A percentile compares a stretch with the other conserved stretches of the same genome.
Conservation (phyloP, 139 green algal genomes). For the Chara braunii region DNA sequence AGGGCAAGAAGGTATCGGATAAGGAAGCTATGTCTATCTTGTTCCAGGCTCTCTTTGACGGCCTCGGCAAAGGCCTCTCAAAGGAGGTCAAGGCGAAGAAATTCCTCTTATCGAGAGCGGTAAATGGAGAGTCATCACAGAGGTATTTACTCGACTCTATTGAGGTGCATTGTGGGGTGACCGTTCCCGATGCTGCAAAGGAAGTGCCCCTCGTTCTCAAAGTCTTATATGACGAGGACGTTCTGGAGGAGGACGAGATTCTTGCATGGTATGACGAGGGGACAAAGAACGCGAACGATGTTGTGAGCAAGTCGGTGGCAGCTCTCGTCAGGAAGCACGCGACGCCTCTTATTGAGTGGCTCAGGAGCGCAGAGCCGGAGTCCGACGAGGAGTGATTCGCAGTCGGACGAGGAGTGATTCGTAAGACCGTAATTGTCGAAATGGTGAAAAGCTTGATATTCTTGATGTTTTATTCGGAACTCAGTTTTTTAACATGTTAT, state of each 20-base stretch:
- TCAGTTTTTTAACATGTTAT: too few relatives aligned
- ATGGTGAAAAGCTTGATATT: too few relatives aligned
- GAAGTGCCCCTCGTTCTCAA: conserved; percentile 75
- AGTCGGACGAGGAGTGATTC: too few relatives aligned
- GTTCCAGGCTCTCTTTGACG: conserved; percentile 18
- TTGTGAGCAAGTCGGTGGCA: conserved; percentile 50
- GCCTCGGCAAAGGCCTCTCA: conserved; percentile 7
- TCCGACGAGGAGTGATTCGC: too few relatives aligned
- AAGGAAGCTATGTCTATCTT: conserved; percentile 4
- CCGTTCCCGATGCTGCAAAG: conserved; percentile 36
- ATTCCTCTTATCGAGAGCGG: background rate
- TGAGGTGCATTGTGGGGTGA: conserved; percentile 41
- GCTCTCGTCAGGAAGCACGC: conserved; percentile 57
- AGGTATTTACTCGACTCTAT: conserved; percentile 27
- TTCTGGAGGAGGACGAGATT: conserved; percentile 80
- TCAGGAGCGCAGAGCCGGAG: conserved; percentile 62
- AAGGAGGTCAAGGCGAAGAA: conserved; percentile 41
- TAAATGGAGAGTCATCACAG: conserved; percentile 23
- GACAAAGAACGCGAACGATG: background rate
- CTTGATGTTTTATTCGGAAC: too few relatives aligned
- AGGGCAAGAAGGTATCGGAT: conserved; percentile 6
- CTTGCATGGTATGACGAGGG: conserved; percentile 33
- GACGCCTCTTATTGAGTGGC: conserved; percentile 70
- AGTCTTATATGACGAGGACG: conserved; percentile 74
- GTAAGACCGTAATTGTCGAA: too few relatives aligned